Base-by-base conservation (phyloP, 75 land plant species). In the Pinus tabuliformis region DNA sequence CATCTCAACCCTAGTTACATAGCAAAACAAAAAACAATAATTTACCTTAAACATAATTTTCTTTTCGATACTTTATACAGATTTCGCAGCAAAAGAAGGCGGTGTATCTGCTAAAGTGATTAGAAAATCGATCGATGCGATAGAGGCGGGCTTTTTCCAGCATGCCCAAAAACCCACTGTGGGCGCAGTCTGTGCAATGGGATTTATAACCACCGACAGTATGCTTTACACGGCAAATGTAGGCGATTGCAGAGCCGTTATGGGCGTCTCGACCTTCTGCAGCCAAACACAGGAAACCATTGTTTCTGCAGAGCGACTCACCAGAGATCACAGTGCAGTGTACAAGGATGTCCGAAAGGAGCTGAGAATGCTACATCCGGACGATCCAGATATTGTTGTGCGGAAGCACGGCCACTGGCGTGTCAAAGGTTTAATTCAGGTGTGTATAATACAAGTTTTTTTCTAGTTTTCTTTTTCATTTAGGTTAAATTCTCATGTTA, bases 361-460 rank as follows among this genome's bases (percentile, higher is more conserved):
- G 75, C 81, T 97, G 11, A 80, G 58, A 77, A 84, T 89, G 15
- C 59, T 76, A 77, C 93, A 95, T 81, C 95, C 95, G 16, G 91
- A 97, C 83, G 99, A 96, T 82, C 72, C 90, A 2, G 85, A 85
- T n/a, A 92, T 97, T 81, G 93, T 92, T 22, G 85, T 92, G 58
- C 24, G 85, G 57, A 96, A 89, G 74, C 85, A 92, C 72, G 93
- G 93, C 9, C 93, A 83, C 7, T 97, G 99, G 99, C 91, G 98
- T 12, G 83, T 97, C 58, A 97, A 92, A 77, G 99, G 99, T 74
- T 82, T 92, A 1, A 92, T 97, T 61, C 98, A 97, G 89, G 97
- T 94, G 28, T 3, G 36, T 24, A 24, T 63, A 15, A 16, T 28
- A n/a, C 68, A 6, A 11, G 8, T n/a, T 26, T 70, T 7, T 22